Base-by-base conservation (phyloP, 768 basidiomycete genomes). In the Rhizopogon salebrosus region DNA sequence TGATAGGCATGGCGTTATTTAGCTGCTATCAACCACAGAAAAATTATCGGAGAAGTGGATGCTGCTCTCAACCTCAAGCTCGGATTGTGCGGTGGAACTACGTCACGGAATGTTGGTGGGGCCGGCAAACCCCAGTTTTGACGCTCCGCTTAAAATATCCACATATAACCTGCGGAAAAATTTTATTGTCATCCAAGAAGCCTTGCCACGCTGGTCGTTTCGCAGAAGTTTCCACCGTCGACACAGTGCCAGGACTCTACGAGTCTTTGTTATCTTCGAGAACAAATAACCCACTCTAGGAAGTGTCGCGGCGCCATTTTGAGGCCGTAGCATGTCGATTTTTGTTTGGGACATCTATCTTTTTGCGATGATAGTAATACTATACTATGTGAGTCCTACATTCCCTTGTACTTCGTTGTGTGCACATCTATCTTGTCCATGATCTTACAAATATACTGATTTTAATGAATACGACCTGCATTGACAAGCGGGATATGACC, bases 171-270 rank as follows among this genome's bases (percentile, higher is more conserved):
- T 5, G 9, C 8, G n/a, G 2, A 14, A 14, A 14, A 10, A 16
- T 16, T 43, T 36, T 1, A 4, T 48, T 6, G 6, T 14, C 34
- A 38, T 50, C 54, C 60, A 54, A 54, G 71, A 74, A 74, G 73
- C 70, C 63, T 65, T 75, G 74, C 75, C 74, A 76, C 74, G 74
- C 74, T 76, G 74, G 72, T 72, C 71, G 70, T 62, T 60, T 61
- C 63, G 71, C 56, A 43, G 42, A 56, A 57, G 52, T 57, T 52
- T 46, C 65, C 57, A 76, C 72, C 74, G 66, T 70, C 73, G 71
- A 73, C 70, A 65, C 74, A 75, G 75, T 75, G 75, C 75, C 75
- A 72, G 64, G 70, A 72, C 71, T 72, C 65, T 63, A 56, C 53
- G 37, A 48, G 64, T 68, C 69, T 65, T 54, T 51, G 59, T 54